Conservation (phyloP, 139 green algal species). For the Haematococcus lacustris region DNA sequence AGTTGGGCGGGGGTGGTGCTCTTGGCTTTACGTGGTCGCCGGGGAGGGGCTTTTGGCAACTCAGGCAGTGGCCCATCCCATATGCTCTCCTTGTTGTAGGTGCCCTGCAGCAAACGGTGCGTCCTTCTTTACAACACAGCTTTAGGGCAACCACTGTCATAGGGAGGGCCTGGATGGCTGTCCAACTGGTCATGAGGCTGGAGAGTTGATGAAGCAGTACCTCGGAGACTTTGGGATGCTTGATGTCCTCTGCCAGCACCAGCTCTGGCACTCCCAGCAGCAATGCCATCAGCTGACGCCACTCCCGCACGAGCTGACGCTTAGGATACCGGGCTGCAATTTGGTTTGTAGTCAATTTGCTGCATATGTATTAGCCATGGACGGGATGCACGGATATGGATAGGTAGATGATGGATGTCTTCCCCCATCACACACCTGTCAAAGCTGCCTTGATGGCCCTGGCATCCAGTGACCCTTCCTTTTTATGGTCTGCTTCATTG, state of each 20-base stretch:
- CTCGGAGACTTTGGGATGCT: slow-evolving; percentile 11
- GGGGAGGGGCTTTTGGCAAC: slow-evolving; percentile 9
- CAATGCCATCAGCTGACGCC: slow-evolving; percentile 23
- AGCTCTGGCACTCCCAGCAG: slow-evolving; percentile 30
- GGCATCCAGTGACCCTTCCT: slow-evolving; percentile 28
- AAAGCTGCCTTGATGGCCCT: slow-evolving; percentile 23
- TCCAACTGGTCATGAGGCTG: not conserved
- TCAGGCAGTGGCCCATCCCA: slow-evolving; percentile 19
- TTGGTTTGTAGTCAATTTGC: no score
- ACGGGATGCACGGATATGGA: no score
- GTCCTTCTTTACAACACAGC: not conserved
- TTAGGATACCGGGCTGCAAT: slow-evolving; percentile 32
- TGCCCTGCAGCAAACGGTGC: slow-evolving; percentile 2
- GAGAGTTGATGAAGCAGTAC: not conserved
- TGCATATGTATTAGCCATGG: no score
- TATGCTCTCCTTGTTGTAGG: slow-evolving; percentile 18
- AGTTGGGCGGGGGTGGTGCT: no score
- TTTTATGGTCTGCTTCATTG: slow-evolving; percentile 29
- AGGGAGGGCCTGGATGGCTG: not conserved
- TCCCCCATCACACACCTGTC: no score
- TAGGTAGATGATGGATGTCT: no score
- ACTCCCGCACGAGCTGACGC: slow-evolving; percentile 26
- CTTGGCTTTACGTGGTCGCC: not conserved
- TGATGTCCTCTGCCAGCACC: slow-evolving; percentile 23
- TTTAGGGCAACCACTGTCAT: not conserved